Evolutionary conservation across 306 rosid genomes (phyloP).

Genomic region (Leucaena leucocephala): DNA sequence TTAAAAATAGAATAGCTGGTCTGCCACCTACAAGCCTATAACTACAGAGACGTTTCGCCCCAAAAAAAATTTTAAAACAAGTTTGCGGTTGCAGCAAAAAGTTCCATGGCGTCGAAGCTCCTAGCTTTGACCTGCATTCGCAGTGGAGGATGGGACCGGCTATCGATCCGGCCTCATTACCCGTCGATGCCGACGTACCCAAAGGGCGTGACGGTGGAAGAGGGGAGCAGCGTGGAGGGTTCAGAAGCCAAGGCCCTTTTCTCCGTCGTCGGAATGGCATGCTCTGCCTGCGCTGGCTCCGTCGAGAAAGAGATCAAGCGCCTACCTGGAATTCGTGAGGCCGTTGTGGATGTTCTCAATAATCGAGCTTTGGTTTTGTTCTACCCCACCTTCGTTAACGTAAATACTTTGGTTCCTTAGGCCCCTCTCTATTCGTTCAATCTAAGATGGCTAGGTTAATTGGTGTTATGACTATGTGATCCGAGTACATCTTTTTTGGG

Average conservation of each 20-base stretch:
- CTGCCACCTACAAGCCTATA: background rate
- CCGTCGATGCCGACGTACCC: constrained; percentile 79
- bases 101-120: constrained; percentile 48
- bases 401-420: constrained; percentile 34
- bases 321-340: constrained; percentile 72
- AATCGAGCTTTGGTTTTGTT: constrained; percentile 65
- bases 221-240: constrained; percentile 16
- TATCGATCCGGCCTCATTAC: constrained; percentile 61
- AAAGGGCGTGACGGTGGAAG: constrained; percentile 37
- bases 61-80: background rate
- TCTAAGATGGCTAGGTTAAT: background rate
- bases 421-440: background rate
- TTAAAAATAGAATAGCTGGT: background rate
- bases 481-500: background rate
- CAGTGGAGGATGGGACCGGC: constrained; percentile 23
- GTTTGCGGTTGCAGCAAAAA: background rate
- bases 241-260: constrained; percentile 54
- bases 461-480: background rate
- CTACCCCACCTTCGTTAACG: constrained; percentile 58
- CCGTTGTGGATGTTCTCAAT: constrained; percentile 73
- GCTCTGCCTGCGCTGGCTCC: constrained; percentile 80
- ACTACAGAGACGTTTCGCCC: background rate
- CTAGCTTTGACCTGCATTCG: constrained; percentile 56
- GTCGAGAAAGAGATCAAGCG: constrained; percentile 77
- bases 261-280: constrained; percentile 69